Base-by-base conservation (phyloP, 805 yeast genomes). In the Starmera amethionina region DNA sequence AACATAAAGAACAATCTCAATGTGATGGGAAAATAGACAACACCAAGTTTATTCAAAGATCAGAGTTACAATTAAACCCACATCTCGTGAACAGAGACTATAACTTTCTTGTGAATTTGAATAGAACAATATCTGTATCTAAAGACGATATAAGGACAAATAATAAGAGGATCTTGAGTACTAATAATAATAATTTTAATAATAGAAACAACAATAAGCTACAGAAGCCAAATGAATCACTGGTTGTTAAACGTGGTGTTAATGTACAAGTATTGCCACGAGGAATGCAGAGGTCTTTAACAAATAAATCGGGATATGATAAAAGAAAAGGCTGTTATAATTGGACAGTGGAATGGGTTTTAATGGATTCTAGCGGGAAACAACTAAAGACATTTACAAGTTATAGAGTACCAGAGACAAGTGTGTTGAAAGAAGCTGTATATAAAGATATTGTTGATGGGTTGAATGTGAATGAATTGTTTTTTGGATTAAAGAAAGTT, bases 341-440 rank as follows among this genome's bases (percentile, higher is more conserved):
- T 14, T 87, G 96, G 96, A 80, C 94, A 0, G 60, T 87, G 0
- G 95, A 87, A 55, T 82, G 87, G 84, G 54, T 73, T 1, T 44
- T 79, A 2, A 56, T 72, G 4, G 59, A 56, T 12, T 53, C 55
- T 11, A 47, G 55, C 4, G 51, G 51, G 1, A n/a, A 36, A 4
- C 61, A 59, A 16, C 30, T 49, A 8, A 54, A 59, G 14, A 53
- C 58, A n/a, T 67, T 70, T 41, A 45, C 70, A 3, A 57, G 62
- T 35, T 63, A 56, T 31, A 51, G 65, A 41, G 53, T 64, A 1
- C 52, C 60, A 18, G 71, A 65, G 42, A 54, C 56, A 1, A 53
- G 55, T 5, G 32, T 44, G 1, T 34, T 65, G 6, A 42, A 43
- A 3, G 63, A 62, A 3, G 46, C 60, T 3, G 40, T 64, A 38